Evolutionary conservation across 2,329 filamentous ascomycete species (phyloP), one percentile per base, ranked within the genome.

Genomic region (Lecanoromycetidae sp.): DNA sequence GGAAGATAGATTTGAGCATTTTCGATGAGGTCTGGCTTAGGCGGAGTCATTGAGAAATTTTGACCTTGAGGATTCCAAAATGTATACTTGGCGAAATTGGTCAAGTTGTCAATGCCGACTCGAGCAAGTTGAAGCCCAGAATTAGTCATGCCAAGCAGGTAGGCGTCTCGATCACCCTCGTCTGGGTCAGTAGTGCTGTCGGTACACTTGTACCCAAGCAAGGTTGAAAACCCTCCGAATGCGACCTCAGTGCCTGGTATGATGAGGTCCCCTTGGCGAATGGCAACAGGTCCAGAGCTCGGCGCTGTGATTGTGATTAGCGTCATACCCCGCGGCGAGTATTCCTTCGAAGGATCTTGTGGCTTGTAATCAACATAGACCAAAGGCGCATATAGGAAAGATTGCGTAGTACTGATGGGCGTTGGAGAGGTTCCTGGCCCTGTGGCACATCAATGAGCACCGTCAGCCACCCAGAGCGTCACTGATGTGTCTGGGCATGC

Each of bases 391-490:
- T 44, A 56, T 10, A 56, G 35, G 36, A 55, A 51, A 12, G 54
- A 54, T 46, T 51, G 33, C 8, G 27, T 42, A 13, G 40, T 51
- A 33, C 50, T 55, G 23, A 56, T 44, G 13, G 52, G 26, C 23
- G 54, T 52, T 19, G 54, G 54, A 10, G 54, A 51, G 8, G 53
- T 55, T 8, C 53, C 54, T 46, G 54, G 54, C 54, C 54, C 52
- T 54, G 15, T 8, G 7, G 7, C 12, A 13, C 12, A 32, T 12
- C 7, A 13, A 38, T 4, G 33, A 4, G 23, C 3, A 30, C 25
- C 15, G n/a, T 23, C 19, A 6, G 10, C 23, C 12, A 19, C 19
- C 19, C 2, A 10, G 15, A 37, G 13, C 23, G 2, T 23, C 7
- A 15, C 25, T 22, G 3, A 30, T 37, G 20, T 19, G 6, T 7